Evolutionary conservation across 345 rosid genomes (phyloP), one percentile per base, ranked within the genome.

Genomic region (Trapa incisa): DNA sequence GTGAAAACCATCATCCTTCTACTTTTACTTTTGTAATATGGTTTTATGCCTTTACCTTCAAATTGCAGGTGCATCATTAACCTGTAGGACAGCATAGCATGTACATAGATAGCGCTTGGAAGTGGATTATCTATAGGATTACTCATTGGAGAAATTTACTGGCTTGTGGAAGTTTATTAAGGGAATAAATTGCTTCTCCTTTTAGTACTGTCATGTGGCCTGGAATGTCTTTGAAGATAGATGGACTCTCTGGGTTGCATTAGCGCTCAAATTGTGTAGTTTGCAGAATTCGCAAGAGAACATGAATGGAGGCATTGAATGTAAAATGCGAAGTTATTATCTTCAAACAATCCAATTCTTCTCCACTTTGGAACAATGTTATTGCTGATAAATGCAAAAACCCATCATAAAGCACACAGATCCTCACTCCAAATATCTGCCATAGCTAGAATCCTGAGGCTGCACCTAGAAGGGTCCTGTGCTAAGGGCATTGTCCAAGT

Each of bases 401-500:
- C 57, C 0, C 29, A 41, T 41, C 43, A 8, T 41, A 8, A 41
- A 41, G 4, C 43, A 8, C 43, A 1, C 7, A 41, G 43, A 41
- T 41, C 43, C 2, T 22, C 29, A 22, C 29, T 22, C 29, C 29
- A 22, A 41, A 41, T 0, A 2, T 41, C 1, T 41, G 7, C 43
- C 43, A 41, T 4, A 41, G 43, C 29, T 22, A 22, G 29, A 22
- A 22, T 22, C 29, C 29, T 22, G 29, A 22, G 29, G 29, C 8
- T 8, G 47, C 47, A 45, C 6, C 1, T 45, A 84, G 7, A 53
- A 4, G 5, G 95, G 93, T 1, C 91, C 88, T 41, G 89, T 85
- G 68, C 76, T 82, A 1, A 91, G 79, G 32, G 97, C 97, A 45
- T 61, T 71, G 69, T 89, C 96, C 65, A 91, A 72, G 80, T 94